Evolutionary conservation across 805 yeast genomes (phyloP).

Genomic region (Pichia ethanolica): DNA sequence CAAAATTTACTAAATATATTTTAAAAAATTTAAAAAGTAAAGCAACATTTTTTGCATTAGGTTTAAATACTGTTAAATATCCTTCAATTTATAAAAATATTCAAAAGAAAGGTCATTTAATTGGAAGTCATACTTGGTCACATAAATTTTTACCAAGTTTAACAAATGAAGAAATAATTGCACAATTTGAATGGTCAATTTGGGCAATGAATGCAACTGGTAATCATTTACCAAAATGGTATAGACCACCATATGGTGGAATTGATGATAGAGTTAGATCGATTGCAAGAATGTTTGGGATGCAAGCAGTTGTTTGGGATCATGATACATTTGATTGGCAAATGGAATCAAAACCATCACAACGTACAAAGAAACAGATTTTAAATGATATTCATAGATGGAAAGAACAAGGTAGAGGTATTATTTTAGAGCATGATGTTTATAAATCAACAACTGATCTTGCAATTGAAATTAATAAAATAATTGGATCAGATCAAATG

Average conservation of each 20-base stretch:
- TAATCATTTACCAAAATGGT: conserved; percentile 81
- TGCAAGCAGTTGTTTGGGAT: conserved; percentile 88
- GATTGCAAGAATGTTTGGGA: conserved; percentile 75
- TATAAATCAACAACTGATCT: conserved; percentile 56
- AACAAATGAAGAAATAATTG: conserved; percentile 72
- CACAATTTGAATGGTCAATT: conserved; percentile 89
- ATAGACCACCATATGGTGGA: conserved; percentile 96
- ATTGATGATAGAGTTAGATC: conserved; percentile 79
- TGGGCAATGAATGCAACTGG: conserved; percentile 98
- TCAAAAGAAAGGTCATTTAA: conserved; percentile 58
- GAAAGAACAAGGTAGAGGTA: conserved; percentile 41
- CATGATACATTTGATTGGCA: conserved; percentile 90
- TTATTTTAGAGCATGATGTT: conserved; percentile 86
- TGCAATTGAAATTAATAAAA: conserved; percentile 50
- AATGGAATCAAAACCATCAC: conserved; percentile 40
- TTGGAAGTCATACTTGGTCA: conserved; percentile 91
- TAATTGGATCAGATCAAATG: conserved; percentile 54
- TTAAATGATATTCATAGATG: conserved; percentile 49
- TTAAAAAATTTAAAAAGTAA: conserved; percentile 43
- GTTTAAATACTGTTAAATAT: conserved; percentile 66
- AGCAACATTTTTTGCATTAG: conserved; percentile 80
- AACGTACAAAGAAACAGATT: conserved; percentile 45
- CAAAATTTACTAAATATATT: conserved; percentile 57
- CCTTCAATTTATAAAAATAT: conserved; percentile 66
- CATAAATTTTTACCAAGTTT: conserved; percentile 78